Percentiles rank a stretch among this genome's conserved stretches.
These are phyloP conservation scores for Citrus medica DNA, from an alignment of 345 rosid genomes.

Conservation along the genomic window DNA sequence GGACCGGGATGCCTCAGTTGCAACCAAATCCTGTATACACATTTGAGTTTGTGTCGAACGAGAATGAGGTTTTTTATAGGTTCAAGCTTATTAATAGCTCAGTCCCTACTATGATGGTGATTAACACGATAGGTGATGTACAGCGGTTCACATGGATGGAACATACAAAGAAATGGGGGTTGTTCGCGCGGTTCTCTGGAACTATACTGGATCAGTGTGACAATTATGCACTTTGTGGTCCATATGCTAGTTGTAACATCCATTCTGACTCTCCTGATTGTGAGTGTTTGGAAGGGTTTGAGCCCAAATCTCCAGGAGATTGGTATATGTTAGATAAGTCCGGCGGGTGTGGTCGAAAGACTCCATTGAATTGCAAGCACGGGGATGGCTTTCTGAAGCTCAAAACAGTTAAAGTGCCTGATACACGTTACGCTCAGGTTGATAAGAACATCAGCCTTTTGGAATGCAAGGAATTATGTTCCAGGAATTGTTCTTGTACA, in stretches of 20 bases:
- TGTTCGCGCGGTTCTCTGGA: background rate
- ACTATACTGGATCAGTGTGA: conserved; percentile 14
- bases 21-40: conserved; percentile 1
- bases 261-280: conserved; percentile 9
- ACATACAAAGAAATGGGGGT: background rate
- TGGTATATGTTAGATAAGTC: conserved; percentile 13
- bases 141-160: conserved; percentile 14
- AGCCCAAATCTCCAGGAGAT: conserved; percentile 8
- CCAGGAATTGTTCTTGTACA: conserved; percentile 30
- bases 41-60: conserved; percentile 4
- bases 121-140: conserved; percentile 1
- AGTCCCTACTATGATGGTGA: background rate
- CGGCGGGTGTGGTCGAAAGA: conserved; percentile 17
- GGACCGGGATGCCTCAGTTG: conserved; percentile 12
- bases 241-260: conserved; percentile 13
- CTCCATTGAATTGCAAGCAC: background rate
- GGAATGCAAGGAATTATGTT: conserved; percentile 21
- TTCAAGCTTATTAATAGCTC: background rate
- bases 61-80: no score
- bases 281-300: conserved; percentile 14
- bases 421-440: conserved; percentile 2
- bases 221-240: no score
- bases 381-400: conserved; percentile 12
- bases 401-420: conserved; percentile 16
- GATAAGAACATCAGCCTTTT: conserved; percentile 9